These are phyloP conservation scores for Cadophora malorum DNA, from an alignment of 2,329 filamentous ascomycete species.

Conservation along the genomic window DNA sequence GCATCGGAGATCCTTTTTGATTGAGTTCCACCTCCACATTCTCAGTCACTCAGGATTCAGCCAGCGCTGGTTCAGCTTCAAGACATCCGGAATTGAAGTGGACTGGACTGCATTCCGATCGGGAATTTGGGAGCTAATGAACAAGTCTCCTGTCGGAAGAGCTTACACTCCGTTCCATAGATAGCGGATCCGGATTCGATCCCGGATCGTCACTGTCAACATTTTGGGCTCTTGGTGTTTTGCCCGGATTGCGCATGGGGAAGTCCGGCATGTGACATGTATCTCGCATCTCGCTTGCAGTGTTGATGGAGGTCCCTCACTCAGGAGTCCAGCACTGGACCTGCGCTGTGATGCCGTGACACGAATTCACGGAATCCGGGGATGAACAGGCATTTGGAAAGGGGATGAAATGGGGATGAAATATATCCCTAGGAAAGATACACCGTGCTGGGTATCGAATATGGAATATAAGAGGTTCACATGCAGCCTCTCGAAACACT, in stretches of 20 bases:
- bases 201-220: not conserved
- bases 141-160: not conserved
- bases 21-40: not conserved
- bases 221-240: not conserved
- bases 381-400: not conserved
- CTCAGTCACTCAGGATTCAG: not conserved
- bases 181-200: not conserved
- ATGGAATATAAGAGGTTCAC: not conserved
- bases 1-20: conserved; percentile 4
- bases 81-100: not conserved
- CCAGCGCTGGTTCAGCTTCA: not conserved
- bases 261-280: not conserved
- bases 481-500: not conserved
- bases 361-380: not conserved
- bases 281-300: not conserved
- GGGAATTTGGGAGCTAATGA: not conserved
- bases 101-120: not conserved
- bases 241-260: conserved; percentile 1
- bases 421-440: not conserved
- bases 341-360: not conserved
- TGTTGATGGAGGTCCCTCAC: not conserved
- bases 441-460: not conserved
- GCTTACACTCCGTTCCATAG: not conserved
- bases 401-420: not conserved
- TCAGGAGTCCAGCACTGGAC: conserved; percentile 1